Percentiles rank a stretch among this genome's conserved stretches.
These are phyloP conservation scores for Sonneratia alba DNA, from an alignment of 345 rosid genomes.

Conservation along the genomic window DNA sequence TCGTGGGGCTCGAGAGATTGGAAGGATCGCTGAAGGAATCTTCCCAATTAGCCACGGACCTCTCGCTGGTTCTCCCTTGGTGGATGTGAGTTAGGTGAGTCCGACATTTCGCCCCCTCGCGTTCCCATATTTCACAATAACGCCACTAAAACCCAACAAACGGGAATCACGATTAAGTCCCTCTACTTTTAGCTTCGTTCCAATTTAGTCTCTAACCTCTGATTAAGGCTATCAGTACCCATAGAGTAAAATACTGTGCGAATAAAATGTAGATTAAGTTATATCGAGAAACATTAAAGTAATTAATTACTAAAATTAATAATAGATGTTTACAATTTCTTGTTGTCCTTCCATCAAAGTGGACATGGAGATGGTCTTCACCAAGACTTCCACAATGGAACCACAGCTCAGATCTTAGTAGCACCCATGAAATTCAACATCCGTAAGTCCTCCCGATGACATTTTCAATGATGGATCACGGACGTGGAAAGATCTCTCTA, in stretches of 20 bases:
- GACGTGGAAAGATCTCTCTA: neutral
- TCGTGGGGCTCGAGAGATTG: too few relatives aligned
- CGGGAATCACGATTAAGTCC: neutral
- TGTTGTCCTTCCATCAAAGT: too few relatives aligned
- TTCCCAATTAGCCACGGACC: constrained; percentile 5
- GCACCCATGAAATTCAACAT: too few relatives aligned
- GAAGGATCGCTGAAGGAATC: neutral
- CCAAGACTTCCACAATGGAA: too few relatives aligned
- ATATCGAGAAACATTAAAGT: too few relatives aligned
- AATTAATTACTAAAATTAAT: too few relatives aligned
- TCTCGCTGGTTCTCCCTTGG: constrained; percentile 2
- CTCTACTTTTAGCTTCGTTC: neutral
- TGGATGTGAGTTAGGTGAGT: neutral
- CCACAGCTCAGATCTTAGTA: too few relatives aligned
- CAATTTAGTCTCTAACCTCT: neutral
- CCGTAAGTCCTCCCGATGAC: neutral
- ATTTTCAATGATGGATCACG: neutral
- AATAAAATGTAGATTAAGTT: too few relatives aligned
- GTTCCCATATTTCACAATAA: neutral
- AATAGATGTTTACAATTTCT: too few relatives aligned
- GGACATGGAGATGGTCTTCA: too few relatives aligned
- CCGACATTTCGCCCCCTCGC: neutral
- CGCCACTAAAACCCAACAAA: neutral
- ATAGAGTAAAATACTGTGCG: too few relatives aligned
- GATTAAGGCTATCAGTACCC: too few relatives aligned